Evolutionary conservation across 768 basidiomycete species (phyloP).

Genomic region (Amanita fuliginea): DNA sequence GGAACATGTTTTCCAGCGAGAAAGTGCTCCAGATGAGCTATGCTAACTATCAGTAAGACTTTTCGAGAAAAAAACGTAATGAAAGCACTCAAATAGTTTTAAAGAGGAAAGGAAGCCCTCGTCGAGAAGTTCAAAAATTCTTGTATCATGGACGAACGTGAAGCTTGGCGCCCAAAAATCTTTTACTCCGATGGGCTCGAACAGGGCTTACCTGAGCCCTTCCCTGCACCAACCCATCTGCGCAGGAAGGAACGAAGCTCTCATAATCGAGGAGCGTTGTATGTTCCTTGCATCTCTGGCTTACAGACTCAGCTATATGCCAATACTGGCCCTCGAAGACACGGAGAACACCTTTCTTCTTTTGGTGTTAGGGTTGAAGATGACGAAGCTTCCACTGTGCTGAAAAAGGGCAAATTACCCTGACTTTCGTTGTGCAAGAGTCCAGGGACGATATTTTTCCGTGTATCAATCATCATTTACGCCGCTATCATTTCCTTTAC

Average conservation of each 20-base stretch:
- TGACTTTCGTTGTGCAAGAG: not conserved
- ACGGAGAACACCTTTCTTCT: not conserved
- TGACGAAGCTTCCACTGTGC: not conserved
- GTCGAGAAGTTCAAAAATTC: conserved; percentile 92
- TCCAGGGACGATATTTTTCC: not conserved
- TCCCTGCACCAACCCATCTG: conserved; percentile 74
- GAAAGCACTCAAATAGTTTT: not conserved
- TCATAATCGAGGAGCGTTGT: conserved; percentile 64
- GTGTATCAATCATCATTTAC: not conserved
- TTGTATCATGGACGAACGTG: conserved; percentile 78
- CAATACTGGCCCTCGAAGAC: conserved; percentile 7
- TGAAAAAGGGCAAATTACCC: conserved; percentile 1
- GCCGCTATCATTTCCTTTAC: not conserved
- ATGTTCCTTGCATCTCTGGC: conserved; percentile 27
- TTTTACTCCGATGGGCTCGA: conserved; percentile 67
- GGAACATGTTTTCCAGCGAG: conserved; percentile 90
- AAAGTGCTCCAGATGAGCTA: conserved; percentile 89
- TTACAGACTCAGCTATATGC: conserved; percentile 5
- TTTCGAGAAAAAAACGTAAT: conserved; percentile 5
- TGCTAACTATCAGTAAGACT: conserved; percentile 79
- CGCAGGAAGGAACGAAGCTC: conserved; percentile 77
- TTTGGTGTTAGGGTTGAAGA: not conserved
- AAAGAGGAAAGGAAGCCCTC: conserved; percentile 79
- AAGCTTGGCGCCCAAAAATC: conserved; percentile 77
- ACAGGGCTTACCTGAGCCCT: conserved; percentile 69